Base-by-base conservation (phyloP, 208 protist genomes). In the Trypanosoma congolense region DNA sequence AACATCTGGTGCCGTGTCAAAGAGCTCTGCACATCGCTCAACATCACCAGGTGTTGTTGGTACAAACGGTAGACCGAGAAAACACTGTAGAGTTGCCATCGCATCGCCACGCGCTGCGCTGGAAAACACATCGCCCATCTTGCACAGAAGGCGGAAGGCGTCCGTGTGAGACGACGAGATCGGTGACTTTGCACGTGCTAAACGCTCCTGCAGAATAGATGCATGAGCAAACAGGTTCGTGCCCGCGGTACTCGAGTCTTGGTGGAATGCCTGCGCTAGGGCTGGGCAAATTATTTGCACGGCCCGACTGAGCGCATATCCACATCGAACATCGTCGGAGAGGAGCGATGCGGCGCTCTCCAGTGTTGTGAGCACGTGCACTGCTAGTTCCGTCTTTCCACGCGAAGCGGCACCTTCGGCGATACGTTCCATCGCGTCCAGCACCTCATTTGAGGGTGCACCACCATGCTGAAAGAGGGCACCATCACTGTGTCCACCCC, bases 51-150 rank as follows among this genome's bases (percentile, higher is more conserved):
- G 35, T 19, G 38, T 44, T 40, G 44, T 16, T 10, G 84, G 84
- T 16, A 85, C 71, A 45, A 92, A 87, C 0, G 84, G 70, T 16
- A 92, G 68, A 41, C 53, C 59, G 31, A 75, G 53, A 41, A 89
- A 88, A 33, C 44, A 19, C 24, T 54, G 46, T 18, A 87, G 50
- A 19, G 78, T 78, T 24, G 66, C 50, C 57, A 70, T 65, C n/a
- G 51, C 3, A 44, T 84, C 67, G 18, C 70, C 71, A 21, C 69
- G 61, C 3, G 50, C 61, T 36, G 51, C 38, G 46, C 61, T 56
- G 24, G 65, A 43, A 48, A 73, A 81, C 50, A 84, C 74, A 36
- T 86, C 80, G 28, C 80, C 62, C 73, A 92, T 80, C 47, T 51
- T 58, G 54, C 72, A 77, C 4, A 91, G 70, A 24, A 70, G 18